Conservation (phyloP, 768 basidiomycete genomes). For the Roridomyces roridus region DNA sequence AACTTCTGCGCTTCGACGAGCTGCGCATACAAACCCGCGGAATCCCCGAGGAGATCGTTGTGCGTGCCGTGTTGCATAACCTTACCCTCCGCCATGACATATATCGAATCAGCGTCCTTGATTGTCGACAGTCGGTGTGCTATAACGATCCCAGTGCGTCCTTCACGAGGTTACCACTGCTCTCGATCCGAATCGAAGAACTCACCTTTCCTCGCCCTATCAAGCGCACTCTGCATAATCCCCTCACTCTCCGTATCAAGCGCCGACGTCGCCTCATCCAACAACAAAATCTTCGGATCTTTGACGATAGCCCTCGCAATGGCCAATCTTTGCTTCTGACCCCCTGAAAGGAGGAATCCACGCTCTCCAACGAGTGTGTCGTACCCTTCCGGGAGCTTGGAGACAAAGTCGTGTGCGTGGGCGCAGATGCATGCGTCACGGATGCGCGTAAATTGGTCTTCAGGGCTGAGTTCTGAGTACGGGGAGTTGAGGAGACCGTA, state of each 20-base stretch:
- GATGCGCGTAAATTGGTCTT: slow-evolving; percentile 78
- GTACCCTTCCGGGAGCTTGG: slow-evolving; percentile 78
- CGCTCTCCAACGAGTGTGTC: slow-evolving; percentile 77
- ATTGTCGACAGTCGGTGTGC: slow-evolving; percentile 84
- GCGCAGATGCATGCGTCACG: slow-evolving; percentile 87
- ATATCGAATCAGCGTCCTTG: slow-evolving; percentile 83
- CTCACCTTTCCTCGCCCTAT: slow-evolving; percentile 62
- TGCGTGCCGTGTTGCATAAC: slow-evolving; percentile 86
- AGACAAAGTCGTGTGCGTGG: slow-evolving; percentile 86
- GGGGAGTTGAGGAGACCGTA: slow-evolving; percentile 82
- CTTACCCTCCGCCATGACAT: slow-evolving; percentile 88
- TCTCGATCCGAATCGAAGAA: no score
- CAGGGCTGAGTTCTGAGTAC: slow-evolving; percentile 64
- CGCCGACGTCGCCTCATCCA: slow-evolving; percentile 89
- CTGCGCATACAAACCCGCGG: slow-evolving; percentile 70
- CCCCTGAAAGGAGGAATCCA: slow-evolving; percentile 84
- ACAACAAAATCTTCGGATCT: slow-evolving; percentile 81
- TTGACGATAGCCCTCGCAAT: slow-evolving; percentile 91
- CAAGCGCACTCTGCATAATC: slow-evolving; percentile 89
- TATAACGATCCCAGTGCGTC: slow-evolving; percentile 50
- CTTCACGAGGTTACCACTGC: no score
- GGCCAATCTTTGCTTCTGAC: slow-evolving; percentile 88
- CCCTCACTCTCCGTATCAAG: slow-evolving; percentile 87
- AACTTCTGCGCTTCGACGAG: slow-evolving; percentile 83
- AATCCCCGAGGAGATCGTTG: slow-evolving; percentile 59